phyloP scores from a whole-genome alignment of 164 flowering plant genomes.

The Chimonanthus praecox region DNA sequence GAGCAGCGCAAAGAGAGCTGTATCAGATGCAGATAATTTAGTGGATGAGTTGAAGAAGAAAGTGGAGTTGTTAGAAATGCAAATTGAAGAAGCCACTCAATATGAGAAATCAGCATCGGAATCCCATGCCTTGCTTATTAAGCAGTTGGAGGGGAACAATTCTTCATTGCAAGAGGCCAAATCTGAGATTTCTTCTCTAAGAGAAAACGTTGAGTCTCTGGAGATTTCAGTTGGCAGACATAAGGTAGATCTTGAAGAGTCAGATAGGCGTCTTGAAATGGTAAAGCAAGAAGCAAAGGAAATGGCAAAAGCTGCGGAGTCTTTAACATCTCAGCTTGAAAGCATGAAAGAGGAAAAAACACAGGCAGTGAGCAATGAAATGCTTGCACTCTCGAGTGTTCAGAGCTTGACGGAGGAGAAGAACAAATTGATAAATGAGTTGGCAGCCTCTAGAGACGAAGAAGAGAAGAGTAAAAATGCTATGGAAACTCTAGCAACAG shows the following conservation, averaged over 20 bases:
- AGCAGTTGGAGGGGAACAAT: slow-evolving; percentile 62
- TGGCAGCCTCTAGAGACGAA: slow-evolving; percentile 61
- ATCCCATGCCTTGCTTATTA: slow-evolving; percentile 54
- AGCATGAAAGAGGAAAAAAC: slow-evolving; percentile 56
- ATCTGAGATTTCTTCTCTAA: slow-evolving; percentile 59
- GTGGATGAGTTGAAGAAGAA: slow-evolving; percentile 54
- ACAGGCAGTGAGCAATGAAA: slow-evolving; percentile 67
- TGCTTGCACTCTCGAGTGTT: slow-evolving; percentile 63
- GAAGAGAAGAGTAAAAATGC: slow-evolving; percentile 92
- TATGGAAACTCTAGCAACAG: slow-evolving; percentile 87
- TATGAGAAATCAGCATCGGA: slow-evolving; percentile 68
- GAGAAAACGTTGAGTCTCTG: slow-evolving; percentile 52
- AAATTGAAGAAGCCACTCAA: slow-evolving; percentile 42
- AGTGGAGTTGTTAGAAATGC: slow-evolving; percentile 48
- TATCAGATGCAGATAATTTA: slow-evolving; percentile 52
- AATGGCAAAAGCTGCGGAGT: slow-evolving; percentile 43
- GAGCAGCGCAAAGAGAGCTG: slow-evolving; percentile 65
- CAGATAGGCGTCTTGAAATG: slow-evolving; percentile 28
- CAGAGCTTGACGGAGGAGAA: slow-evolving; percentile 73
- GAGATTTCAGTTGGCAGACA: slow-evolving; percentile 61
- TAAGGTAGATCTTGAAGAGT: slow-evolving; percentile 55
- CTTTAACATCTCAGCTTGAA: slow-evolving; percentile 59
- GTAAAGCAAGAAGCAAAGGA: slow-evolving; percentile 51
- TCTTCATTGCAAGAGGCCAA: slow-evolving; percentile 64
- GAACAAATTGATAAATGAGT: slow-evolving; percentile 56